phyloP scores from a whole-genome alignment of 768 basidiomycete genomes.

The Amanita inopinata region DNA sequence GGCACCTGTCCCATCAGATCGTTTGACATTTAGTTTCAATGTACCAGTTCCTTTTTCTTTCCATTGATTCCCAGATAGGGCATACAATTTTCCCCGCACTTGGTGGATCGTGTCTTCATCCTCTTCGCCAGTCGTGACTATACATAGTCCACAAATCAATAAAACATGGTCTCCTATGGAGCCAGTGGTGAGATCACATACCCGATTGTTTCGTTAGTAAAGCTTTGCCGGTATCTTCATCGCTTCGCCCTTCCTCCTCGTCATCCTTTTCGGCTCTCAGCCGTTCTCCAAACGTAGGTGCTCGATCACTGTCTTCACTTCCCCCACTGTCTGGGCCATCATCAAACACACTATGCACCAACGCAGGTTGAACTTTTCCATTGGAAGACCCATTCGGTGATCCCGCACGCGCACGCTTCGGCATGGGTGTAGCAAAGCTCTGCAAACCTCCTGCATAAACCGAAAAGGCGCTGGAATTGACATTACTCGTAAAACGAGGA shows the following conservation, averaged over 20 bases:
- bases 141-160: no score
- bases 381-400: conserved; percentile 26
- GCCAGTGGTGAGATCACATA: conserved; percentile 19
- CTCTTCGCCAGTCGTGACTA: conserved; percentile 74
- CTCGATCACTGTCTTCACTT: conserved; percentile 37
- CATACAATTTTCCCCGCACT: conserved; percentile 68
- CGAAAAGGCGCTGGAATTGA: conserved; percentile 45
- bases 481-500: conserved; percentile 31
- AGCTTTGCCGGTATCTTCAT: conserved; percentile 40
- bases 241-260: conserved; percentile 38
- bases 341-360: conserved; percentile 17
- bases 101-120: conserved; percentile 71
- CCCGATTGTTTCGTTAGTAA: conserved; percentile 62
- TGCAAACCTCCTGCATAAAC: conserved; percentile 47
- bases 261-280: conserved; percentile 54
- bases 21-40: conserved; percentile 59
- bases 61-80: conserved; percentile 58
- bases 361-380: conserved; percentile 16
- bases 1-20: conserved; percentile 54
- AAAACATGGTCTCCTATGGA: not conserved
- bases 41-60: conserved; percentile 70
- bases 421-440: conserved; percentile 26
- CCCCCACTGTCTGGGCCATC: conserved; percentile 30
- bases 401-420: conserved; percentile 4
- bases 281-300: conserved; percentile 51